Evolutionary conservation across 148 eudicot species (phyloP), one percentile per base, ranked within the genome.

Genomic region (Nyssa sinensis): DNA sequence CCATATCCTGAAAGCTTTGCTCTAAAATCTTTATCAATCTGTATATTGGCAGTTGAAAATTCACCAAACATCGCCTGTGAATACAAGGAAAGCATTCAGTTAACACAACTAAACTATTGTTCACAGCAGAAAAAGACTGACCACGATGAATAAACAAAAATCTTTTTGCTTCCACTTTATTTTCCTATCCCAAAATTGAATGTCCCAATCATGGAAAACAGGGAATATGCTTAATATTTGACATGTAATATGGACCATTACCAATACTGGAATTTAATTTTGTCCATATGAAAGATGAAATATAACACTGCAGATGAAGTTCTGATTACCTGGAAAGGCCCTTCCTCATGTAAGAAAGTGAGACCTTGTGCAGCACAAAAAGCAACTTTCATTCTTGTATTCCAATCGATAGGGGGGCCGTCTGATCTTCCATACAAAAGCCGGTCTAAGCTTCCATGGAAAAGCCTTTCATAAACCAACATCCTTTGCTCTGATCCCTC

Each of bases 1-100:
- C 98, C 97, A 81, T 95, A 92, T 82, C 98, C 97, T 19, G 98
- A 92, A 64, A 92, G 94, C 83, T 90, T 95, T 71, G 97, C 94
- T 71, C 90, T 95, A 55, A 90, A 95, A 81, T 95, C 97, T 70
- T 95, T 95, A 81, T 92, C 97, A 64, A 95, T 87, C 75, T 95
- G 97, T 84, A 95, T 89, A 85, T 95, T 95, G 73, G 87, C 90
- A 32, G 98, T 88, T 34, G 97, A 92, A 77, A 92, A 95, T 73
- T 89, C 97, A 64, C 84, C 86, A 82, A 90, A 95, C 98, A 92
- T 90, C 64, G 97, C 98, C 98, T 95, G 90, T 73, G 64, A 62
- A 73, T 31, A 41, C 27, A 23, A 27, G 63, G 57, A 51, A 30
- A 59, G 30, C 49, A 16, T 30, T 70, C 9, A 31, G 64, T 64